phyloP scores from a whole-genome alignment of 139 green algal species.

The Picochlorum sp. region DNA sequence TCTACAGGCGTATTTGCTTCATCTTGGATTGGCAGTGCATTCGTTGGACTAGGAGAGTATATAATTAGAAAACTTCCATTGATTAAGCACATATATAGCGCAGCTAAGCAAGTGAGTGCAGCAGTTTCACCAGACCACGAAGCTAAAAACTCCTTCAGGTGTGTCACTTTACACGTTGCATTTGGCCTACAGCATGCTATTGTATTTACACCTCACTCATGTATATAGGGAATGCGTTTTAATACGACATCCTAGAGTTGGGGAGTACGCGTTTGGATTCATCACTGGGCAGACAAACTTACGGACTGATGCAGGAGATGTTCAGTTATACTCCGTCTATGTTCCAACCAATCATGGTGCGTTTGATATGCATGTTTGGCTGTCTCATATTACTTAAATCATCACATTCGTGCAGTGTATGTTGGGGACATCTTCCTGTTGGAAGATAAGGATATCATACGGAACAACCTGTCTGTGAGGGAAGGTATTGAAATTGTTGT shows the following conservation, averaged over 20 bases:
- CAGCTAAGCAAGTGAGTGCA: slow-evolving; percentile 82
- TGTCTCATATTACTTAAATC: background rate
- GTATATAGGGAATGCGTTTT: slow-evolving; percentile 72
- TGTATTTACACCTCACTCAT: slow-evolving; percentile 42
- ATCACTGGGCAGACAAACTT: slow-evolving; percentile 79
- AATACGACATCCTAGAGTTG: slow-evolving; percentile 72
- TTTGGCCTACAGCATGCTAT: background rate
- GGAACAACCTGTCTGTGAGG: slow-evolving; percentile 74
- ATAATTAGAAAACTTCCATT: slow-evolving; percentile 86
- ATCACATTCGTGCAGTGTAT: slow-evolving; percentile 33
- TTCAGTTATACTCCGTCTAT: slow-evolving; percentile 68
- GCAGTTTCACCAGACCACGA: slow-evolving; percentile 68
- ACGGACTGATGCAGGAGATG: slow-evolving; percentile 31
- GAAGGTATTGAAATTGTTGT: slow-evolving; percentile 78
- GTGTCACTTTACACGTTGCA: background rate
- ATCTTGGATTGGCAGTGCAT: slow-evolving; percentile 68
- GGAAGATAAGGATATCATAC: slow-evolving; percentile 72
- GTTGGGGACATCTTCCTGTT: slow-evolving; percentile 87
- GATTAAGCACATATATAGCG: slow-evolving; percentile 91
- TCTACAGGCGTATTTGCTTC: slow-evolving; percentile 44
- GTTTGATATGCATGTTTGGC: slow-evolving; percentile 32
- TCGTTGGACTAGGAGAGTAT: slow-evolving; percentile 79
- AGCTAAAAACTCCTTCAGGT: slow-evolving; percentile 57
- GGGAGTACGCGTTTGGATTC: slow-evolving; percentile 87
- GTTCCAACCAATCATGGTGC: slow-evolving; percentile 83